Evolutionary conservation across 129 eudicot species (phyloP), one percentile per base, ranked within the genome.

Genomic region (Arctium lappa): DNA sequence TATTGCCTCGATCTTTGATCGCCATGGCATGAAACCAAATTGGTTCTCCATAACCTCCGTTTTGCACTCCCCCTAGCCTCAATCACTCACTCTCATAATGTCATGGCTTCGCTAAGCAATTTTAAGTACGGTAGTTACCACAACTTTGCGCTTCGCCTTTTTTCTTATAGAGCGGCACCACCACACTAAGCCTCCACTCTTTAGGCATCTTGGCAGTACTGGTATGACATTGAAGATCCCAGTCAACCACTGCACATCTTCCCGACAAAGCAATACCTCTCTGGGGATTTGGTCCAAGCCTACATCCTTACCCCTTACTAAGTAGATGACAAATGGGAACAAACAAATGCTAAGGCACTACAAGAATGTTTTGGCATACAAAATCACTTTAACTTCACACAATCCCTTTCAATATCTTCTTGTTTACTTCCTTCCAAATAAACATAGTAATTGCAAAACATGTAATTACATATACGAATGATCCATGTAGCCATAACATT

Each of bases 341-440:
- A 42, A 31, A 50, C 15, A 32, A 32, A 63, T 78, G 34, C 39
- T 37, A 53, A 31, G 36, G 29, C 38, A 66, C 3, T 68, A 79
- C 56, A 69, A n/a, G 15, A 73, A 39, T 8, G 42, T 33, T 73
- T 39, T 29, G 9, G 39, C 68, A 46, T 73, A 73, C 53, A 75
- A 46, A 31, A 0, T 32, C 72, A 77, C 9, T 77, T 56, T 11
- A 34, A 78, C 63, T 79, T 69, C 18, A 7, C 63, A 68, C 50
- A 69, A 15, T 34, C 50, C 72, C 18, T 77, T 79, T 79, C 9
- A 37, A 36, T 12, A 48, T 37, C 40, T 56, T 60, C 72, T 29
- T 53, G 30, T 53, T 38, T 60, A 60, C 30, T 37, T 31, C 27
- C 73, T 39, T 81, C 79, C 72, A 39, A 27, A 81, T 73, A 63